Conservation (phyloP, 768 basidiomycete genomes). For the Dioszegia hungarica region DNA sequence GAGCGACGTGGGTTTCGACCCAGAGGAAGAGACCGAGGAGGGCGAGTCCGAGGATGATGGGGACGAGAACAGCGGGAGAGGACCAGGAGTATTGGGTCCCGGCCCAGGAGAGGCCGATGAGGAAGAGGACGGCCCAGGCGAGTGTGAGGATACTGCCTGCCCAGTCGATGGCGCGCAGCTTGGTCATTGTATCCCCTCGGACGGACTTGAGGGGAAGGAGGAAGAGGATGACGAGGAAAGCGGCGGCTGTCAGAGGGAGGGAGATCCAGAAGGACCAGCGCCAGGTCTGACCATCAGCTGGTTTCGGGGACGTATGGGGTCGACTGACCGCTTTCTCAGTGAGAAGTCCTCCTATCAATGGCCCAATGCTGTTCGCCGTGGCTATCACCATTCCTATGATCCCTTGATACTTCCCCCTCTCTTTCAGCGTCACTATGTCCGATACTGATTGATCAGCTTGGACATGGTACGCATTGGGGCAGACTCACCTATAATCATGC, state of each 20-base stretch:
- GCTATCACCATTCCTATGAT: slow-evolving; percentile 63
- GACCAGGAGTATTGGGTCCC: slow-evolving; percentile 69
- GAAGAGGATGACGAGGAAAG: slow-evolving; percentile 59
- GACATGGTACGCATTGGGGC: neutral
- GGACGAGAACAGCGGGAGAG: slow-evolving; percentile 62
- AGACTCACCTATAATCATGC: slow-evolving; percentile 60
- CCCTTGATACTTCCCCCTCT: slow-evolving; percentile 67
- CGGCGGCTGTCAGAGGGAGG: slow-evolving; percentile 58
- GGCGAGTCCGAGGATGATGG: slow-evolving; percentile 57
- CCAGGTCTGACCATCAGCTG: neutral
- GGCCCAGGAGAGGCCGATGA: slow-evolving; percentile 72
- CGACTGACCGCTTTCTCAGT: slow-evolving; percentile 13
- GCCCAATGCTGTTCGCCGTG: slow-evolving; percentile 63
- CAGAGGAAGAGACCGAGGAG: slow-evolving; percentile 60
- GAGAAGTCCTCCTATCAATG: slow-evolving; percentile 61
- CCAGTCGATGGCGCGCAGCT: slow-evolving; percentile 65
- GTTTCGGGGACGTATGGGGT: neutral
- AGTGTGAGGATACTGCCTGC: slow-evolving; percentile 60
- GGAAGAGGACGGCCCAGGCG: slow-evolving; percentile 59
- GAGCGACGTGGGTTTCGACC: slow-evolving; percentile 68
- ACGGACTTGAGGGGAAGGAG: slow-evolving; percentile 68
- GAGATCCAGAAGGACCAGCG: slow-evolving; percentile 56
- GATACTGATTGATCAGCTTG: slow-evolving; percentile 45
- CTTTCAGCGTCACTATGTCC: slow-evolving; percentile 65
- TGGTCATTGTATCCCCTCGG: slow-evolving; percentile 59